Base-by-base conservation (phyloP, 192 early-diverging fungal species). In the Backusella australiensis region DNA sequence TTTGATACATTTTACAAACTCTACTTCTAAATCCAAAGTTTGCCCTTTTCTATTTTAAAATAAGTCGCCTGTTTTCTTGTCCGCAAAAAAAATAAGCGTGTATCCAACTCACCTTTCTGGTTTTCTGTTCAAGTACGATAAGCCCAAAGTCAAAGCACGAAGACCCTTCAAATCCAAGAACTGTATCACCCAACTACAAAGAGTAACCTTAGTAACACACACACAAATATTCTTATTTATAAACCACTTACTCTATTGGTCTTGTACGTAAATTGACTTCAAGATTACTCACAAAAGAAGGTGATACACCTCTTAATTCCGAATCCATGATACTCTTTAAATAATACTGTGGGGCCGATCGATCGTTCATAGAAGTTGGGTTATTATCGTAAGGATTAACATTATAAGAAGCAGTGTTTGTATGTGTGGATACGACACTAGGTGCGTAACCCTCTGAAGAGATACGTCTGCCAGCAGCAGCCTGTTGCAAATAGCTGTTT, bases 1-100 rank as follows among this genome's bases (percentile, higher is more conserved):
- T 75, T 94, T 93, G 69, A 94, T 88, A 77, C 92, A 93, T 71
- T 91, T 92, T 29, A 92, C 87, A 72, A 94, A 91, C 82, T 93
- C 93, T 42, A 89, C 83, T 76, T 94, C 93, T 86, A 93, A 89
- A 65, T 89, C 85, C n/a, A 92, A 80, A 77, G 91, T 90, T 52
- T 86, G 84, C 21, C 90, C 90, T 76, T 85, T 85, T 71, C 93
- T 89, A 75, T 71, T 63, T 26, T 29, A 63, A 9, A 63, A 29
- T 63, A 63, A 29, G 56, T 63, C 29, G 9, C 4, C 12, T 9
- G 9, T 63, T 29, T 63, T 63, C 32, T 32, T 32, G 32, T 29
- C 23, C 56, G 14, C 53, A 21, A 23, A 34, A 46, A 46, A 46
- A 46, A 46, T 17, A 34, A 6, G 1, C 46, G 19, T 49, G 6